Percentiles rank a stretch among this genome's conserved stretches.
phyloP scores from a whole-genome alignment of 192 early-diverging fungal genomes.

The Coemansia pectinata region DNA sequence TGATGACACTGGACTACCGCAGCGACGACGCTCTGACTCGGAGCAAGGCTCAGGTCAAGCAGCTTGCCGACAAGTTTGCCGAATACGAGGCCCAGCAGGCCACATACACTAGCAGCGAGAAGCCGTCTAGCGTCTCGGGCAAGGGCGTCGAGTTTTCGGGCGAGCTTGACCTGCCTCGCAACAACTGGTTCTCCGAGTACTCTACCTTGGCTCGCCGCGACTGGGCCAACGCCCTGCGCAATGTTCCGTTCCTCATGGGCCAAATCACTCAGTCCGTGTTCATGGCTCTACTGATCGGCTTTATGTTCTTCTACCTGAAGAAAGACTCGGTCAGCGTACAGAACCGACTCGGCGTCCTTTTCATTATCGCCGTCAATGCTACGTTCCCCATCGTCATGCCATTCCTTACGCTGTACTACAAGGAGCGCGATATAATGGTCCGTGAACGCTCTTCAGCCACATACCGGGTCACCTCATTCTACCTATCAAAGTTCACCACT shows the following conservation, averaged over 20 bases:
- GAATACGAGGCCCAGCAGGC: constrained; percentile 12
- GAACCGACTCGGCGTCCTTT: constrained; percentile 55
- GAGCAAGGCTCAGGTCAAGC: constrained; percentile 46
- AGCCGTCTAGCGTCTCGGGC: constrained; percentile 1
- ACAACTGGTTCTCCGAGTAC: constrained; percentile 59
- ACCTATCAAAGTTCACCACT: constrained; percentile 63
- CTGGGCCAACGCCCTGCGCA: constrained; percentile 51
- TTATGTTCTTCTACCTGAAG: constrained; percentile 59
- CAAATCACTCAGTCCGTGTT: constrained; percentile 42
- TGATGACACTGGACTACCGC: constrained; percentile 61
- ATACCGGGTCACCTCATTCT: constrained; percentile 65
- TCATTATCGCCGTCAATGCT: constrained; percentile 56
- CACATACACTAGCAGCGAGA: constrained; percentile 1
- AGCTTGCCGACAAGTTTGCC: constrained; percentile 41
- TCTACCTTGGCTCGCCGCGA: constrained; percentile 54
- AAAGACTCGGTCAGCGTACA: constrained; percentile 40
- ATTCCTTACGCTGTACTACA: constrained; percentile 42
- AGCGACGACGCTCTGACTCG: constrained; percentile 38
- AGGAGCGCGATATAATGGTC: constrained; percentile 58
- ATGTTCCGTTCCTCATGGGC: constrained; percentile 38
- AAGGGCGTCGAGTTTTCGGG: constrained; percentile 5
- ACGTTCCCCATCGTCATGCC: constrained; percentile 65
- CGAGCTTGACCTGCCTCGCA: constrained; percentile 36
- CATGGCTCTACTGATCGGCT: constrained; percentile 58
- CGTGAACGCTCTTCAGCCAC: constrained; percentile 67